These are phyloP conservation scores for Vigna hirtella DNA, from an alignment of 306 rosid genomes.

Conservation along the genomic window DNA sequence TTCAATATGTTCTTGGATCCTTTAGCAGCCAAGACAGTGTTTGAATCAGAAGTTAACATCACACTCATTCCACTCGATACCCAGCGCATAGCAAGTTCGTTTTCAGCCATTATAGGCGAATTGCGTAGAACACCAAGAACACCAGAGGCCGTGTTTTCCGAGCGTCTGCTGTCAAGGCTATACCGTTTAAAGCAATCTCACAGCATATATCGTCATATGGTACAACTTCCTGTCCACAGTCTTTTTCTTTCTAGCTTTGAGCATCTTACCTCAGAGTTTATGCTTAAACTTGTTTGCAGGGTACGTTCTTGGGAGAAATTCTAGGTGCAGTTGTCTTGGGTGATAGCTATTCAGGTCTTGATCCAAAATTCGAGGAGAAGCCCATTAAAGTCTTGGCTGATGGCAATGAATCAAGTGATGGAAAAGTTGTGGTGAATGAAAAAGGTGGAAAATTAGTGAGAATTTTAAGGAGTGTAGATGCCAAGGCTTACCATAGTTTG, in stretches of 20 bases:
- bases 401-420: conserved; percentile 75
- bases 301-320: conserved; percentile 75
- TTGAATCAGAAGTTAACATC: conserved; percentile 65
- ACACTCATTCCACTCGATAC: conserved; percentile 73
- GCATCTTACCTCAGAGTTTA: background rate
- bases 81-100: conserved; percentile 63
- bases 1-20: conserved; percentile 92
- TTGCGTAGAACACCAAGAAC: conserved; percentile 50
- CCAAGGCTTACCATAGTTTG: conserved; percentile 48
- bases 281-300: conserved; percentile 53
- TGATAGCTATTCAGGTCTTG: conserved; percentile 48
- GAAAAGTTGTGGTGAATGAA: conserved; percentile 57
- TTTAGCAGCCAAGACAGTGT: conserved; percentile 76
- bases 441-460: conserved; percentile 63
- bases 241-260: background rate
- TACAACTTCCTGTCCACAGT: conserved; percentile 45
- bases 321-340: conserved; percentile 70
- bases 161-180: conserved; percentile 61
- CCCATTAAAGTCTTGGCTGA: conserved; percentile 60
- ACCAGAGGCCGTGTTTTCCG: conserved; percentile 66
- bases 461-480: conserved; percentile 60
- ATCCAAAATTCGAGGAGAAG: conserved; percentile 52
- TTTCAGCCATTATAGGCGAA: conserved; percentile 48
- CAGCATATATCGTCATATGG: conserved; percentile 74
- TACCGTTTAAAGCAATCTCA: conserved; percentile 54